Evolutionary conservation across 257 asterid species (phyloP), one percentile per base, ranked within the genome.

Genomic region (Gentiana dahurica): DNA sequence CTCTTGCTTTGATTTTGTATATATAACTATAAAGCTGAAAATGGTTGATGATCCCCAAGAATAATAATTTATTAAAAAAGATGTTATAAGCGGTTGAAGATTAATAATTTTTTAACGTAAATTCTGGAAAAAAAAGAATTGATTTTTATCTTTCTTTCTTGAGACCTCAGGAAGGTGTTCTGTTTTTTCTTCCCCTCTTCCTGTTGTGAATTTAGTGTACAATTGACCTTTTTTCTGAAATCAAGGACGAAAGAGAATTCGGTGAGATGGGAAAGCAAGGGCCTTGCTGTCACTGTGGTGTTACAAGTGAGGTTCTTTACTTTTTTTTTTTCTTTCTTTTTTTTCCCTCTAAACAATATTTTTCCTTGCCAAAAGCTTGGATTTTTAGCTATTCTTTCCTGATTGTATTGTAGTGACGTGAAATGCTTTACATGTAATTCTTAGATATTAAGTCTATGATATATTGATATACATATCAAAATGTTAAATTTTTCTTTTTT

Each of bases 241-340:
- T 69, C 70, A 67, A 68, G 73, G 63, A 51, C 63, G 63, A 70
- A 67, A 61, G 46, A 41, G 65, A 60, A 59, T 68, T 58, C 53
- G 66, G 67, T 57, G 71, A 73, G 59, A 92, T 92, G 99, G 99
- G 99, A 81, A 92, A 92, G 95, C 95, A 86, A 65, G 99, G 97
- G 65, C 99, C 97, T 82, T 92, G 99, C 95, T 86, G 78, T 77
- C 99, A 92, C 95, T 92, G 97, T 88, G 97, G 99, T 81, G 95
- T 88, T 74, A 83, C 99, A 79, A 88, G 99, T 92, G 99, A 88
- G 99, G 80, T 12, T 49, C 50, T 51, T 12, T 48, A 49, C 41
- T 43, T 49, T 53, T 8, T 57, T 48, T 15, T 50, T 51, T 33
- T 53, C 43, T 46, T 34, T 67, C 38, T 37, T 51, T 55, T 34